phyloP scores from a whole-genome alignment of 345 rosid genomes.

The Excoecaria cochinchinensis region DNA sequence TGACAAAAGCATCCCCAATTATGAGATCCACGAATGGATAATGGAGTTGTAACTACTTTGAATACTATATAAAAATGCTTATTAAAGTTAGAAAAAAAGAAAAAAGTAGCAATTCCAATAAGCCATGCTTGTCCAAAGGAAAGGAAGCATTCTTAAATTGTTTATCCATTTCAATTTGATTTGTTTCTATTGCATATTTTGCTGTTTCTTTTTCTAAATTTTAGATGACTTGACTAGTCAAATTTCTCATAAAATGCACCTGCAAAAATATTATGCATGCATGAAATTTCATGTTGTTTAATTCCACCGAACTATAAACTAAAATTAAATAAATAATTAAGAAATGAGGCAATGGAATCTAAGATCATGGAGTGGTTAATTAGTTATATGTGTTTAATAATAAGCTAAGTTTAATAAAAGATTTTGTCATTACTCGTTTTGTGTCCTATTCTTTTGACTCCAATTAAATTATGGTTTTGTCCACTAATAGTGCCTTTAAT shows the following conservation, averaged over 20 bases:
- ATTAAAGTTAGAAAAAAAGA: too few relatives aligned
- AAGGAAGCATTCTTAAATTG: background rate
- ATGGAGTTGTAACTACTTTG: background rate
- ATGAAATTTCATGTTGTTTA: background rate
- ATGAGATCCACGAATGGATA: too few relatives aligned
- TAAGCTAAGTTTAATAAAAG: background rate
- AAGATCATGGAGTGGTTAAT: constrained; percentile 21
- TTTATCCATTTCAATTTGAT: background rate
- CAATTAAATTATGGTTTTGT: background rate
- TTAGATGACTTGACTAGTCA: constrained; percentile 26
- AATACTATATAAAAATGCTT: too few relatives aligned
- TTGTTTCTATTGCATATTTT: background rate
- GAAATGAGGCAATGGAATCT: constrained; percentile 15
- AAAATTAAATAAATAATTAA: background rate
- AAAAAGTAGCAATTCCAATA: too few relatives aligned
- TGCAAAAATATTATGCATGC: background rate
- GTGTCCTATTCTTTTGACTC: background rate
- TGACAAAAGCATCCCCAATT: too few relatives aligned
- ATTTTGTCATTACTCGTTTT: background rate
- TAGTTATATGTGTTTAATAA: background rate
- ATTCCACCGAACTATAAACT: background rate
- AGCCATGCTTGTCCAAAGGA: background rate
- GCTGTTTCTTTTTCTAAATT: background rate
- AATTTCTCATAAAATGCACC: background rate
- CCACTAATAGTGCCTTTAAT: background rate